Conservation (phyloP, 768 basidiomycete species). For the Kwoniella bestiolae region DNA sequence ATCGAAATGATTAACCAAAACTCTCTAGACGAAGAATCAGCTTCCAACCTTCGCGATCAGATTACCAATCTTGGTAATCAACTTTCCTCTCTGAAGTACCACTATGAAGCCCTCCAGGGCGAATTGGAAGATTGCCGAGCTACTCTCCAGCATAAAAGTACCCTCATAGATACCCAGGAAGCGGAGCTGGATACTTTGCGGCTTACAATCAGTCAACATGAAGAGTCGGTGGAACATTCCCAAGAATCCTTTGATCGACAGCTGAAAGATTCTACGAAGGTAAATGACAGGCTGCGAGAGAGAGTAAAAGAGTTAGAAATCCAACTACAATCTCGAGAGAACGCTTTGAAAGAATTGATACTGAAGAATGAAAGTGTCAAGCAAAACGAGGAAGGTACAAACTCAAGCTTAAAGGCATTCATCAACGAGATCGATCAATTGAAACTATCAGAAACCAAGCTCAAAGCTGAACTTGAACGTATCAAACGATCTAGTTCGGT, state of each 20-base stretch:
- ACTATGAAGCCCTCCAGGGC: neutral
- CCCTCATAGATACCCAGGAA: constrained; percentile 24
- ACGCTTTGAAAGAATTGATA: constrained; percentile 18
- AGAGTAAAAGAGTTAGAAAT: constrained; percentile 19
- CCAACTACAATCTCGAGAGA: constrained; percentile 16
- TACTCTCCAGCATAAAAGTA: constrained; percentile 12
- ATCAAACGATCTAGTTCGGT: neutral
- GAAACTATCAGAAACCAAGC: constrained; percentile 33
- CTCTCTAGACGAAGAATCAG: constrained; percentile 4
- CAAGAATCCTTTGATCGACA: constrained; percentile 9
- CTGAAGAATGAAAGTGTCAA: constrained; percentile 32
- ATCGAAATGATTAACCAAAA: constrained; percentile 23
- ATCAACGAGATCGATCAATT: constrained; percentile 42
- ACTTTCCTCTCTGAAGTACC: neutral
- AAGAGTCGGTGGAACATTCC: constrained; percentile 9
- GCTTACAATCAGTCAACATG: constrained; percentile 4
- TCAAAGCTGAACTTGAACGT: constrained; percentile 18
- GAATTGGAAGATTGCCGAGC: constrained; percentile 20
- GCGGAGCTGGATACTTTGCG: constrained; percentile 26
- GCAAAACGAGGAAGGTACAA: constrained; percentile 19
- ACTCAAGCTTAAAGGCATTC: constrained; percentile 33
- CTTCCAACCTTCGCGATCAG: neutral
- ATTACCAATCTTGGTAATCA: constrained; percentile 15
- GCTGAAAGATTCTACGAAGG: constrained; percentile 23
- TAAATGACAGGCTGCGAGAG: constrained; percentile 7